phyloP scores from a whole-genome alignment of 345 rosid genomes.

The Microcos paniculata region DNA sequence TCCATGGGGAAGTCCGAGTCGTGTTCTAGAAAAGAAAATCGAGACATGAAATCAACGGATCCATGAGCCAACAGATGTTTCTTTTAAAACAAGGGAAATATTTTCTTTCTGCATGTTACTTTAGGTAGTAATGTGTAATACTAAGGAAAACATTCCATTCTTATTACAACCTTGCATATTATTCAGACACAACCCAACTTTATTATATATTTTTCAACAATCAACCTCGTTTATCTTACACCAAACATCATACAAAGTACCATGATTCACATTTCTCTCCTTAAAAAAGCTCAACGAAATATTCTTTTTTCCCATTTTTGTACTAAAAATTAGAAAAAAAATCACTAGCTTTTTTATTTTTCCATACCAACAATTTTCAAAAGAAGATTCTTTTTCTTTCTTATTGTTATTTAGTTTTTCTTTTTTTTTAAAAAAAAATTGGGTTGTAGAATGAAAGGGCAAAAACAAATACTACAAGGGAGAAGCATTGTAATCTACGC shows the following conservation, averaged over 20 bases:
- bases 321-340: too few species aligned
- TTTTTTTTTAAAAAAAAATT: not conserved
- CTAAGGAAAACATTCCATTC: not conserved
- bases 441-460: not conserved
- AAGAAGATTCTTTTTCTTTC: not conserved
- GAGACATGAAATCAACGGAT: not conserved
- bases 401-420: not conserved
- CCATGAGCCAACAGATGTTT: not conserved
- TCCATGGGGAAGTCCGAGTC: too few species aligned
- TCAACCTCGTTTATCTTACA: not conserved
- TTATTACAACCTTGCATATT: not conserved
- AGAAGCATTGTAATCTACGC: conserved; percentile 12
- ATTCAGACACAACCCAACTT: too few species aligned
- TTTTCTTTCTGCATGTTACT: not conserved
- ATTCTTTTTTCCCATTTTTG: too few species aligned
- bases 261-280: not conserved
- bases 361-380: too few species aligned
- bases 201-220: too few species aligned
- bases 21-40: too few species aligned
- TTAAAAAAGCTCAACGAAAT: not conserved
- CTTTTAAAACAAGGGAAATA: too few species aligned
- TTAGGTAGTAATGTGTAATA: too few species aligned
- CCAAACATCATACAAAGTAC: not conserved
- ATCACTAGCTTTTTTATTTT: too few species aligned
- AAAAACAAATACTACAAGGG: not conserved